Evolutionary conservation across 148 eudicot species (phyloP), one percentile per base, ranked within the genome.

Genomic region (Fagopyrum tataricum): DNA sequence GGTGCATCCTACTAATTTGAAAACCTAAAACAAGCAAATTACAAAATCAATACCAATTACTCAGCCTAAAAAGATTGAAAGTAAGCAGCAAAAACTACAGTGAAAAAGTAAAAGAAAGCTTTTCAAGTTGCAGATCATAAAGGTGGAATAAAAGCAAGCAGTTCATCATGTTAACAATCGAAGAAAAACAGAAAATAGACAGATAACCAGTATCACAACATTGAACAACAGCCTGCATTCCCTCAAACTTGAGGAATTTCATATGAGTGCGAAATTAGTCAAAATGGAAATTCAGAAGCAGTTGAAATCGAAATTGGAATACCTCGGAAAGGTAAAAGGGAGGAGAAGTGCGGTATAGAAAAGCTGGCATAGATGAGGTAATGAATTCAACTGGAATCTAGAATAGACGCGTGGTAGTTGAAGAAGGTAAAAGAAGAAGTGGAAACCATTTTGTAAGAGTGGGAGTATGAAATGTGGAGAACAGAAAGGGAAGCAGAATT

Each of bases 1-100:
- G 49, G 26, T 80, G 85, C 82, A 76, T 55, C 61, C 85, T 88
- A 87, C 82, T 89, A 92, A 90, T 89, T 81, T 84, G 75, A 74
- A 24, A 77, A 82, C 51, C 51, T 43, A 44, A 13, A 70, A 20
- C 52, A 43, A 70, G 26, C 13, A 70, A 70, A 20, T 17, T 42
- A 49, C 48, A 70, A 70, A 39, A 42, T 43, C 48, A 43, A 44
- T 7, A 44, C 48, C 17, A 42, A 26, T 26, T 26, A 26, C 31
- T 26, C 31, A 26, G n/a, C n/a, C n/a, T n/a, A n/a, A n/a, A n/a
- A 67, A 67, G 17, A 31, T 58, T 11, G 37, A 62, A 62, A 62
- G 43, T 21, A 20, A 56, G 14, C 39, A 24, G 15, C 4, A 23
- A 58, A 58, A 58, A 23, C 24, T 21, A 9, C 37, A n/a, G 51